A percentile compares a stretch with the other conserved stretches of the same genome.
These are phyloP conservation scores for Cladobotryum protrusum DNA, from an alignment of 2,329 filamentous ascomycete genomes.

Conservation along the genomic window DNA sequence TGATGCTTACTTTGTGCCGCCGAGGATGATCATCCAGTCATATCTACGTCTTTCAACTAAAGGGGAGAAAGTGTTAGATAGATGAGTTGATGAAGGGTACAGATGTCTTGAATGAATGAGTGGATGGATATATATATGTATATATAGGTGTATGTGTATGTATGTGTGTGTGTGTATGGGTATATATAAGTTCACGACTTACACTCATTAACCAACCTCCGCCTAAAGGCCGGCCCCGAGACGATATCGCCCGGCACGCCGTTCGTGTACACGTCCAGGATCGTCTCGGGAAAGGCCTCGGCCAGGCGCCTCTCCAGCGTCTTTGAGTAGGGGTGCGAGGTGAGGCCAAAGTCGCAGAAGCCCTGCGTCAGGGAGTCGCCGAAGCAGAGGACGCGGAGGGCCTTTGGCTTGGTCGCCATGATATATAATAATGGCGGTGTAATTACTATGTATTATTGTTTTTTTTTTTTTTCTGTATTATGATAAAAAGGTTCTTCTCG, in stretches of 20 bases:
- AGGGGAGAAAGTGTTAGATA: not conserved
- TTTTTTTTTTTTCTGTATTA: too few species aligned
- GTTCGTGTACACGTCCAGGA: slow-evolving; percentile 41
- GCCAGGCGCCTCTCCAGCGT: slow-evolving; percentile 42
- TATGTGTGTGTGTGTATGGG: too few species aligned
- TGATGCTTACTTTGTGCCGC: slow-evolving; percentile 52
- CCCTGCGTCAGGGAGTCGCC: slow-evolving; percentile 60
- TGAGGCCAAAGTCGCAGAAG: slow-evolving; percentile 36
- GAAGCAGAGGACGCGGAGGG: slow-evolving; percentile 55
- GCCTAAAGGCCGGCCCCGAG: slow-evolving; percentile 23
- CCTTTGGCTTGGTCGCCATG: slow-evolving; percentile 21
- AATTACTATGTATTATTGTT: not conserved
- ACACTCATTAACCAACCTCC: slow-evolving; percentile 32
- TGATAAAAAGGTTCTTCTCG: too few species aligned
- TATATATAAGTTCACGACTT: slow-evolving; percentile 13
- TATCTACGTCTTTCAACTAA: slow-evolving; percentile 27
- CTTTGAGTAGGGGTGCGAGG: slow-evolving; percentile 47
- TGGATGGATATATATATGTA: not conserved
- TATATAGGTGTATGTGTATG: too few species aligned
- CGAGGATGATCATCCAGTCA: slow-evolving; percentile 59
- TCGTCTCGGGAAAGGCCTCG: slow-evolving; percentile 37
- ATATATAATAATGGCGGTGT: not conserved
- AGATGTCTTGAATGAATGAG: too few species aligned
- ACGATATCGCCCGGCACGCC: slow-evolving; percentile 49
- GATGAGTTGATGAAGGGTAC: not conserved